These are phyloP conservation scores for Suillus occidentalis DNA, from an alignment of 768 basidiomycete species.

Conservation along the genomic window DNA sequence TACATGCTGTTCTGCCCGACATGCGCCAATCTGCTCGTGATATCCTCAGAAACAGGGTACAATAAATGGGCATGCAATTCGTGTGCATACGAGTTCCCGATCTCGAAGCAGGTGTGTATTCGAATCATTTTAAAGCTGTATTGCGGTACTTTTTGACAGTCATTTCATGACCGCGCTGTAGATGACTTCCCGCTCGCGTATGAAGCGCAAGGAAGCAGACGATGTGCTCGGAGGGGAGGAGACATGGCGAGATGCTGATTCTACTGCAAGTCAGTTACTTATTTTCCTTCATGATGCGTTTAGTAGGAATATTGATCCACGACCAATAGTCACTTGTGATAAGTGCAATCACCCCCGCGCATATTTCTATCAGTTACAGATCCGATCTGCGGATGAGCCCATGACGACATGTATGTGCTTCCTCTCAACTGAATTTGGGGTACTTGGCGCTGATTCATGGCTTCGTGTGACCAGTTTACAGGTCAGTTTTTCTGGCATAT, in stretches of 20 bases:
- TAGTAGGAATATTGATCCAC: not conserved
- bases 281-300: not conserved
- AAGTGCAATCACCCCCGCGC: slow-evolving; percentile 76
- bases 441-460: not conserved
- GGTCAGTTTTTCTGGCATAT: not conserved
- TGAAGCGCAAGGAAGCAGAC: slow-evolving; percentile 90
- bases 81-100: slow-evolving; percentile 95
- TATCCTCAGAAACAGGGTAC: slow-evolving; percentile 73
- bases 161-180: slow-evolving; percentile 26
- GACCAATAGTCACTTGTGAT: slow-evolving; percentile 45
- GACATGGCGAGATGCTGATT: slow-evolving; percentile 92
- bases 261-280: slow-evolving; percentile 61
- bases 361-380: slow-evolving; percentile 96
- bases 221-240: slow-evolving; percentile 95
- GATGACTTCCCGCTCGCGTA: slow-evolving; percentile 88
- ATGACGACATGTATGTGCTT: slow-evolving; percentile 55
- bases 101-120: slow-evolving; percentile 64
- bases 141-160: not conserved
- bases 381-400: slow-evolving; percentile 89
- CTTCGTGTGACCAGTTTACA: slow-evolving; percentile 1
- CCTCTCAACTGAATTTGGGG: not conserved
- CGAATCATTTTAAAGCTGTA: not conserved
- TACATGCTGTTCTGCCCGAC: slow-evolving; percentile 92
- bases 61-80: slow-evolving; percentile 94
- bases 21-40: slow-evolving; percentile 84